A percentile compares a stretch with the other conserved stretches of the same genome.
Conservation (phyloP, 1,284 basidiomycete species). For the Thelephora terrestris region DNA sequence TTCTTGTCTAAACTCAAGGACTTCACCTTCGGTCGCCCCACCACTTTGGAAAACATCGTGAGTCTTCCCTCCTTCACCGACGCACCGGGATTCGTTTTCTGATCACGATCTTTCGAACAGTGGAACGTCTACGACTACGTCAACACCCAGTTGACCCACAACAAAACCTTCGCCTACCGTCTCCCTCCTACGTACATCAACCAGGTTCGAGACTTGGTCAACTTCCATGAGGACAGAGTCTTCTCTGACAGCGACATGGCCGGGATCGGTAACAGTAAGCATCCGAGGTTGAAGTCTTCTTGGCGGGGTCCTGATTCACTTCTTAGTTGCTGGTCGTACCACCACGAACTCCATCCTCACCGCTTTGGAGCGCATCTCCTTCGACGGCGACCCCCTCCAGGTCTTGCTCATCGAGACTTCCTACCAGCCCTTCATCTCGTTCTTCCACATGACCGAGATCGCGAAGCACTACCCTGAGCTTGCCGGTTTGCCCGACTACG, state of each 20-base stretch:
- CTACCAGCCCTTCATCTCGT: conserved; percentile 84
- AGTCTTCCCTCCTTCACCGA: conserved; percentile 16
- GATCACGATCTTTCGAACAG: conserved; percentile 23
- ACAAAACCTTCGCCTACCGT: conserved; percentile 65
- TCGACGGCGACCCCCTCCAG: conserved; percentile 69
- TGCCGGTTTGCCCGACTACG: conserved; percentile 53
- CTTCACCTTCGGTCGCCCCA: conserved; percentile 60
- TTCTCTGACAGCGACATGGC: conserved; percentile 54
- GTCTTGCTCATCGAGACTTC: conserved; percentile 68
- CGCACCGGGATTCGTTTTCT: conserved; percentile 1
- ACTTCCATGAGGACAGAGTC: conserved; percentile 72
- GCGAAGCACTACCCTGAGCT: conserved; percentile 46
- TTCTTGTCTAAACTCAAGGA: conserved; percentile 61
- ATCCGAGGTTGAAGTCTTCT: neutral
- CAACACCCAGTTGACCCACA: conserved; percentile 68
- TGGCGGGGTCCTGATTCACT: neutral
- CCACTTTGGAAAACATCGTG: conserved; percentile 61
- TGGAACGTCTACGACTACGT: conserved; percentile 77
- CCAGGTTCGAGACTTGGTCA: conserved; percentile 60
- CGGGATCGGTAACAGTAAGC: conserved; percentile 65
- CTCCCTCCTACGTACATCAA: conserved; percentile 60
- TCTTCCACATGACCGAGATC: conserved; percentile 71
- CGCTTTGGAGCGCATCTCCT: conserved; percentile 66
- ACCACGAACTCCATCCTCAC: conserved; percentile 60
- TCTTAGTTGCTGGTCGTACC: conserved; percentile 68